Evolutionary conservation across 2,329 filamentous ascomycete genomes (phyloP), one percentile per base, ranked within the genome.

Genomic region (Fusarium luffae): DNA sequence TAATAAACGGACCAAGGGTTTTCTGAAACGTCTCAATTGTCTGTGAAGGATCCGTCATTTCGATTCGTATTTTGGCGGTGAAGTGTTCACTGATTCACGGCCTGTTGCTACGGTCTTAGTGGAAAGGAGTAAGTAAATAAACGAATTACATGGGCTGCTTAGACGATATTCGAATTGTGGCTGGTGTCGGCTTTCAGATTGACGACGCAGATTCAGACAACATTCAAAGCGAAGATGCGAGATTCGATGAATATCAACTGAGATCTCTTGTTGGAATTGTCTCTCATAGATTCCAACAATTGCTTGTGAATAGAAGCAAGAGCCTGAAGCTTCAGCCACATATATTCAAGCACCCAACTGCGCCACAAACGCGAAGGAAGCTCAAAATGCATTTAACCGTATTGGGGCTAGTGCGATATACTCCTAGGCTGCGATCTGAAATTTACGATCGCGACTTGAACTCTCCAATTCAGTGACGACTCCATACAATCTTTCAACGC

Each of bases 1-100:
- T 87, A 59, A 90, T 80, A 64, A 84, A 88, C 7, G 85, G 84
- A 34, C 82, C 79, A 23, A 91, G 80, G 19, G 77, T 79, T 42
- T 79, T 77, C 57, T 84, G 81, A 34, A 86, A 76, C 34, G 77
- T 77, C 49, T 79, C 74, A 58, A 75, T 52, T 13, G 64, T 67
- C 37, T 83, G 79, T 21, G 79, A 61, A 30, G 80, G 56, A 66
- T 76, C 69, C 21, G 69, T 41, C 79, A 81, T 81, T 49, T 41
- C 72, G 66, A 37, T 34, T 63, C 57, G 43, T 73, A 55, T 54
- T 69, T 54, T 63, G 66, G 58, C 52, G 52, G 51, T 63, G 51
- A 57, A 48, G 59, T 44, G 50, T 48, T 54, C 34, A 42, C 18
- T 56, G 46, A 48, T 27, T 42, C 42, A 42, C 37, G 30, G 58